Percentiles rank a stretch among this genome's conserved stretches.
These are phyloP conservation scores for Sicyos baderoa DNA, from an alignment of 306 rosid genomes.

Conservation along the genomic window DNA sequence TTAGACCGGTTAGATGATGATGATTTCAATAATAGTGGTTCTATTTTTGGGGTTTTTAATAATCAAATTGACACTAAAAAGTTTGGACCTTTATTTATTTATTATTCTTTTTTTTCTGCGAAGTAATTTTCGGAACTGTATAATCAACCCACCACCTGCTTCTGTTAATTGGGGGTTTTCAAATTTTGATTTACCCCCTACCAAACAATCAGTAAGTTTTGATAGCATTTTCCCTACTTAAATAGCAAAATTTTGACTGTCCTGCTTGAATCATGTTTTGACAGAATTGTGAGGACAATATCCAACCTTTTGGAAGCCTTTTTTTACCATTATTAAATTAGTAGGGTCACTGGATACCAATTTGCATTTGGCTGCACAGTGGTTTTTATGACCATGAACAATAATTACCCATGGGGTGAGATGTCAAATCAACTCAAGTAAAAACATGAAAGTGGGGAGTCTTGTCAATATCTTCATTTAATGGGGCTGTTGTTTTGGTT, in stretches of 20 bases:
- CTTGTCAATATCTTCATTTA: conserved; percentile 51
- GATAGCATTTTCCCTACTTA: conserved; percentile 24
- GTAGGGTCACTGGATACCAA: conserved; percentile 44
- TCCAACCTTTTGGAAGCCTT: conserved; percentile 18
- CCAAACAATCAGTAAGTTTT: conserved; percentile 6
- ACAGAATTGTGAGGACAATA: conserved; percentile 22
- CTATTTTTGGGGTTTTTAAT: neutral
- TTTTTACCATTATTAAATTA: conserved; percentile 33
- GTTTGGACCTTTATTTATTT: neutral
- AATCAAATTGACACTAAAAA: conserved; percentile 10
- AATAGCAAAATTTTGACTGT: conserved; percentile 29
- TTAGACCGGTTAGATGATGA: neutral
- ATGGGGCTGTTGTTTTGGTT: conserved; percentile 24
- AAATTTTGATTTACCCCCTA: neutral
- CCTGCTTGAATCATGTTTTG: conserved; percentile 27
- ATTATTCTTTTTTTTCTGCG: neutral
- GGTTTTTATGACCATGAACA: conserved; percentile 32
- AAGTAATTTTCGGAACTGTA: neutral
- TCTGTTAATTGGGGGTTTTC: neutral
- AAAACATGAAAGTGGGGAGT: conserved; percentile 36
- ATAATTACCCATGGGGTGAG: conserved; percentile 33
- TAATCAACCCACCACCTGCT: neutral
- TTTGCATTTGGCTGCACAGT: conserved; percentile 35
- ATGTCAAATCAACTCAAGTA: conserved; percentile 46
- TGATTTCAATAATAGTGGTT: neutral